A percentile compares a stretch with the other conserved stretches of the same genome.
phyloP scores from a whole-genome alignment of 1,284 basidiomycete genomes.

The Marasmius oreades region DNA sequence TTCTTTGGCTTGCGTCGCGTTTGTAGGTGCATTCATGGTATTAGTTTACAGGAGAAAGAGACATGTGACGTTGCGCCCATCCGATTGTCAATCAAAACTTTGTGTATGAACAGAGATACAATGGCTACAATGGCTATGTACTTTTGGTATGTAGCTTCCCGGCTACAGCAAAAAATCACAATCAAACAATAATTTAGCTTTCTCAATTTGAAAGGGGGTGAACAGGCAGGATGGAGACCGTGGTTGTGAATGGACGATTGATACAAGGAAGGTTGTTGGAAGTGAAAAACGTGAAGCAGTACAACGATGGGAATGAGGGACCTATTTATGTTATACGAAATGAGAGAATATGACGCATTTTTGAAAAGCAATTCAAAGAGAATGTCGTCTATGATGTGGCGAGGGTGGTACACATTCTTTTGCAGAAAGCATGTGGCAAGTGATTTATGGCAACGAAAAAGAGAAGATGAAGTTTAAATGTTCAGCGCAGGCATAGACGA shows the following conservation, averaged over 20 bases:
- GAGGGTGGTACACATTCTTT: not conserved
- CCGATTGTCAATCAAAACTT: too few relatives aligned
- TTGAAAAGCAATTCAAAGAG: not conserved
- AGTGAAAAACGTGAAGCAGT: not conserved
- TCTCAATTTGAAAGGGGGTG: not conserved
- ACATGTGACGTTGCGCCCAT: not conserved
- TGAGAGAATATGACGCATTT: too few relatives aligned
- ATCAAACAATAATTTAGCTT: not conserved
- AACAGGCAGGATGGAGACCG: too few relatives aligned
- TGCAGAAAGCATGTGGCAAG: not conserved
- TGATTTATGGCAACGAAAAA: not conserved
- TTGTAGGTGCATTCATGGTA: constrained; percentile 34
- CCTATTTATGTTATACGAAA: not conserved
- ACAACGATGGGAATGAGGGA: not conserved
- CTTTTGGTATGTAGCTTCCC: too few relatives aligned
- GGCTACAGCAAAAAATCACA: too few relatives aligned
- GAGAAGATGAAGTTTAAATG: constrained; percentile 4
- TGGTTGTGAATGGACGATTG: not conserved
- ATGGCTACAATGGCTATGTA: too few relatives aligned
- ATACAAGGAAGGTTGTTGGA: not conserved
- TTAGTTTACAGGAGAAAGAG: not conserved
- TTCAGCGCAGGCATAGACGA: constrained; percentile 10
- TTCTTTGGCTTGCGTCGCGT: constrained; percentile 70
- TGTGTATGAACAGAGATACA: too few relatives aligned
- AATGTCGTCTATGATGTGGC: not conserved